Conservation (phyloP, 106 monocot genomes). For the Chionographis japonica region DNA sequence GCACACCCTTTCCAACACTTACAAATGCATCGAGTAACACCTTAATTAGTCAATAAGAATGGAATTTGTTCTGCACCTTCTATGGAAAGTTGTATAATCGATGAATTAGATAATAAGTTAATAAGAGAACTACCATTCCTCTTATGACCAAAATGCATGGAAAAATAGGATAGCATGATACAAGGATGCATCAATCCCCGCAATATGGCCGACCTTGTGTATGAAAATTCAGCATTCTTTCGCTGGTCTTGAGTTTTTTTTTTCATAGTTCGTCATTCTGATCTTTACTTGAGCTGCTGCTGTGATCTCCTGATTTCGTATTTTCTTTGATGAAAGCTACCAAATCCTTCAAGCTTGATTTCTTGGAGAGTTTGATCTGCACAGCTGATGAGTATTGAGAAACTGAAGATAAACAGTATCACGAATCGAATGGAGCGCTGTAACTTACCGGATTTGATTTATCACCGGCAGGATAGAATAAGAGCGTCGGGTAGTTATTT, state of each 20-base stretch:
- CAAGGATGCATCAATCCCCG: too few relatives aligned
- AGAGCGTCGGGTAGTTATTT: conserved; percentile 63
- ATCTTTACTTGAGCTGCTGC: conserved; percentile 6
- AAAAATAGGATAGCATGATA: too few relatives aligned
- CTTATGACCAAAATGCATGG: too few relatives aligned
- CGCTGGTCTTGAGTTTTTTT: not conserved
- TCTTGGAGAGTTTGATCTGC: conserved; percentile 89
- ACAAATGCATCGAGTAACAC: too few relatives aligned
- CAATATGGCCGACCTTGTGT: too few relatives aligned
- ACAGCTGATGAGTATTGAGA: not conserved
- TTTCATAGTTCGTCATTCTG: conserved; percentile 48
- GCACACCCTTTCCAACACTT: too few relatives aligned
- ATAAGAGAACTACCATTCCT: too few relatives aligned
- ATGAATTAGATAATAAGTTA: too few relatives aligned
- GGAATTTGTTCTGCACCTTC: too few relatives aligned
- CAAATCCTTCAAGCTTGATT: conserved; percentile 68
- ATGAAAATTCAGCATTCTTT: too few relatives aligned
- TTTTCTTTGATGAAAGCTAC: conserved; percentile 49
- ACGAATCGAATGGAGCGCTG: not conserved
- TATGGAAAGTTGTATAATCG: too few relatives aligned
- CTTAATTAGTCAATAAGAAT: too few relatives aligned
- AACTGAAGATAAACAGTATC: not conserved
- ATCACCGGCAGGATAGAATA: conserved; percentile 71
- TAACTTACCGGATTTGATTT: conserved; percentile 84
- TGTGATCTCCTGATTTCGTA: conserved; percentile 4